phyloP scores from a whole-genome alignment of 1,284 basidiomycete genomes.

The Papiliotrema fonsecae region DNA sequence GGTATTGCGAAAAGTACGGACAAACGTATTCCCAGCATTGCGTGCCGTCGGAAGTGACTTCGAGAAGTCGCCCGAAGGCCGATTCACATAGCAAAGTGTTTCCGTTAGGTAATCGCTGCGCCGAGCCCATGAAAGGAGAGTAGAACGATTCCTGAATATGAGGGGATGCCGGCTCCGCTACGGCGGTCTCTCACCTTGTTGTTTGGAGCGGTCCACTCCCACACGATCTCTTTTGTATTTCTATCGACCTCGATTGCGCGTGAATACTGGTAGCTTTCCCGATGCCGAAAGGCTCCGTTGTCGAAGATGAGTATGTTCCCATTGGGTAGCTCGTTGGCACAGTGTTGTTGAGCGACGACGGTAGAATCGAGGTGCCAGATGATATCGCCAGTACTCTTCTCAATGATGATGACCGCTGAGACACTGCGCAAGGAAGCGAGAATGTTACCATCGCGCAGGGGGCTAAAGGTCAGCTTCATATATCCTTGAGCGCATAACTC shows the following conservation, averaged over 20 bases:
- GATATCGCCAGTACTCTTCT: conserved; percentile 14
- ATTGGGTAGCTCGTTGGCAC: conserved; percentile 18
- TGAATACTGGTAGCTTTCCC: conserved; percentile 16
- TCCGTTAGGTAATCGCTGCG: conserved; percentile 17
- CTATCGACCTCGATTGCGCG: conserved; percentile 17
- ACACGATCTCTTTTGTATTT: conserved; percentile 16
- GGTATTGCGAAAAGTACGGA: conserved; percentile 17
- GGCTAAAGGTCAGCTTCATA: conserved; percentile 2
- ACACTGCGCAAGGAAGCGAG: conserved; percentile 17
- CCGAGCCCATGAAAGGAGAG: conserved; percentile 21
- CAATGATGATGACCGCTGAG: conserved; percentile 21
- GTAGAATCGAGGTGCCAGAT: conserved; percentile 20
- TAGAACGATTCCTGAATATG: conserved; percentile 21
- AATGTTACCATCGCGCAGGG: conserved; percentile 17
- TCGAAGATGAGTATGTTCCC: conserved; percentile 23
- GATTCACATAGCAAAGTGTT: conserved; percentile 19
- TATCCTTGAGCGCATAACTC: conserved; percentile 2
- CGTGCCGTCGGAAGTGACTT: conserved; percentile 12
- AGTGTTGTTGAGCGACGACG: conserved; percentile 18
- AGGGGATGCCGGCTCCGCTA: background rate
- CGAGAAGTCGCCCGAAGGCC: conserved; percentile 14
- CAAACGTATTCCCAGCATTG: conserved; percentile 20
- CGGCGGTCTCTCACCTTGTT: conserved; percentile 7
- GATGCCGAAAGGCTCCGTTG: conserved; percentile 18
- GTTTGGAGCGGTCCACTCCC: conserved; percentile 16